These are phyloP conservation scores for Aureobasidium namibiae DNA, from an alignment of 2,329 filamentous ascomycete species.

Conservation along the genomic window DNA sequence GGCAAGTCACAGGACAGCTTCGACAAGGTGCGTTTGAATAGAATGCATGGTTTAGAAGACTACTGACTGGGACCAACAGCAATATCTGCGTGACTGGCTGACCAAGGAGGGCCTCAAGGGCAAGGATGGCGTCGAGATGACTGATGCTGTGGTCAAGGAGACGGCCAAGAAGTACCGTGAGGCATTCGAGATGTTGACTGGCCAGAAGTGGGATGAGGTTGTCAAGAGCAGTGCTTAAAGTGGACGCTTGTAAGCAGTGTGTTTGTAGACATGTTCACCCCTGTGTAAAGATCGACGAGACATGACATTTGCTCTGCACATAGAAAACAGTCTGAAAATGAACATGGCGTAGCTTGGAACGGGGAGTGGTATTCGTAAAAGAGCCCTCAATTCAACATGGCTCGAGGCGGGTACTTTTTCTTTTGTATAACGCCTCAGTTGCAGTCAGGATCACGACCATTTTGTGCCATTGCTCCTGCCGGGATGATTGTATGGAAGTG, in stretches of 20 bases:
- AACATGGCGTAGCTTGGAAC: neutral
- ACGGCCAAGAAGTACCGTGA: slow-evolving; percentile 69
- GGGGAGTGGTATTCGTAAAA: slow-evolving; percentile 13
- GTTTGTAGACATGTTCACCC: neutral
- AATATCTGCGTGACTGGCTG: slow-evolving; percentile 70
- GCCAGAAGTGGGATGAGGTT: slow-evolving; percentile 37
- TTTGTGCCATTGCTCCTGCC: slow-evolving; percentile 5
- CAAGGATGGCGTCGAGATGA: slow-evolving; percentile 63
- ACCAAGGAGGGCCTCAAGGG: slow-evolving; percentile 64
- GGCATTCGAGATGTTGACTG: slow-evolving; percentile 63
- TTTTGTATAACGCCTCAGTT: neutral
- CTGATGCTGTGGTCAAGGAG: slow-evolving; percentile 58
- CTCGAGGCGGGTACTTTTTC: slow-evolving; percentile 8
- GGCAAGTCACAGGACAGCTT: slow-evolving; percentile 74
- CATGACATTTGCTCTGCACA: slow-evolving; percentile 7
- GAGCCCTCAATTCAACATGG: slow-evolving; percentile 8
- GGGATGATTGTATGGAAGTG: slow-evolving; percentile 11
- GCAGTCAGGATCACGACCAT: slow-evolving; percentile 10
- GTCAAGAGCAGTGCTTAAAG: slow-evolving; percentile 10
- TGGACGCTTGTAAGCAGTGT: neutral
- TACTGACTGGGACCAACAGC: slow-evolving; percentile 17
- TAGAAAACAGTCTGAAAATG: neutral
- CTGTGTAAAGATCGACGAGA: neutral
- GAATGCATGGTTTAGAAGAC: neutral
- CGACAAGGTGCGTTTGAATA: slow-evolving; percentile 51